Percentiles rank a stretch among this genome's conserved stretches.
These are phyloP conservation scores for Ramichloridium luteum DNA, from an alignment of 2,329 filamentous ascomycete genomes.

Conservation along the genomic window DNA sequence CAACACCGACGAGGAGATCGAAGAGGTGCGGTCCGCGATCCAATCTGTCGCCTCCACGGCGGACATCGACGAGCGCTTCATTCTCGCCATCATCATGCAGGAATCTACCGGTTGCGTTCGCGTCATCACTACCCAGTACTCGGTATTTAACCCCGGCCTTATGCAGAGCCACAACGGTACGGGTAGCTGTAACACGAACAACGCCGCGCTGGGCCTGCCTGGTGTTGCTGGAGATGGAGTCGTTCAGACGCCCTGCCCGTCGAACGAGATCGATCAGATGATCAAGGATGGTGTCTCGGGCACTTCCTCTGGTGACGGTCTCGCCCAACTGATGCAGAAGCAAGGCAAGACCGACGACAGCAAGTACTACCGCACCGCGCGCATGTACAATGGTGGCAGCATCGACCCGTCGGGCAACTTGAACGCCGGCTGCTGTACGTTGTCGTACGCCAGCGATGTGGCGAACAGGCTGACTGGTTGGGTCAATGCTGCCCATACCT, in stretches of 20 bases:
- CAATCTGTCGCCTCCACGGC: conserved; percentile 18
- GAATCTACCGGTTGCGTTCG: conserved; percentile 37
- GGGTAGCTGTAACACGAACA: conserved; percentile 26
- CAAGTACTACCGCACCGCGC: conserved; percentile 36
- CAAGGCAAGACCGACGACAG: conserved; percentile 21
- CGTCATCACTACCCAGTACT: conserved; percentile 31
- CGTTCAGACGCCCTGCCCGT: conserved; percentile 29
- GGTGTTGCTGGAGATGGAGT: conserved; percentile 12
- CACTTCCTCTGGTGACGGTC: conserved; percentile 31
- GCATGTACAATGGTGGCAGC: conserved; percentile 41
- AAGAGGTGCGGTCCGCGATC: conserved; percentile 28
- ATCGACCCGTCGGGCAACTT: conserved; percentile 19
- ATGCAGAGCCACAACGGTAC: conserved; percentile 34
- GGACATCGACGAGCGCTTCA: conserved; percentile 29
- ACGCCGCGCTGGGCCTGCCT: conserved; percentile 6
- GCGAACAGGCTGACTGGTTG: conserved; percentile 38
- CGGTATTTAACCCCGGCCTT: conserved; percentile 31
- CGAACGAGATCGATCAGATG: conserved; percentile 28
- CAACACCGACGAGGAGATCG: conserved; percentile 28
- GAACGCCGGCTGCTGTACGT: conserved; percentile 35
- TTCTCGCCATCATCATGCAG: conserved; percentile 35
- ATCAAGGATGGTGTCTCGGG: conserved; percentile 34
- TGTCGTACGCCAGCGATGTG: conserved; percentile 41
- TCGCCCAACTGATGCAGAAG: conserved; percentile 27
- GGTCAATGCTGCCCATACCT: conserved; percentile 13